Evolutionary conservation across 2,329 filamentous ascomycete species (phyloP), one percentile per base, ranked within the genome.

Genomic region (Cryphonectria carpinicola): DNA sequence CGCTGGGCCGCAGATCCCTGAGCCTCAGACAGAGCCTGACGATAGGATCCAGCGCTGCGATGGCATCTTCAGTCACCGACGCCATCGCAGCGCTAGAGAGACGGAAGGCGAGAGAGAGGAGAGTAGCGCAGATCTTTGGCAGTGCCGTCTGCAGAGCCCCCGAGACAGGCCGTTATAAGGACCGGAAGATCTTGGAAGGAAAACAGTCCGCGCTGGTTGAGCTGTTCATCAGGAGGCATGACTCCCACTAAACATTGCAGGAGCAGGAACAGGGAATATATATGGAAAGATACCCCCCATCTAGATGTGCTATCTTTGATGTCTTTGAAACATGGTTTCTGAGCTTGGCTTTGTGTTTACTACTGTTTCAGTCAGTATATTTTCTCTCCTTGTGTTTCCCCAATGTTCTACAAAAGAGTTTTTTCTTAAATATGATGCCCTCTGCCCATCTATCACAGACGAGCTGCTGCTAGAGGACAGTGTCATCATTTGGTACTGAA

Each of bases 151-250:
- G 94, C 71, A 85, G 90, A 10, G 78, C 82, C 2, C 77, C 82
- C 2, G 41, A 69, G 58, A 75, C 67, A 52, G 76, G 75, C 52
- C 82, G 80, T 70, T 82, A 82, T 2, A 85, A 88, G 79, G 91
- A 92, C 71, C 87, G 82, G 74, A 90, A 85, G 71, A 80, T 82
- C 0, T 80, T 85, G 19, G 89, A 90, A 73, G 92, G 92, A 70
- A 87, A 88, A 78, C 92, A 90, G 82, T 84, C 85, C 69, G 85
- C 85, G 13, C 81, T 95, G 17, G 78, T 97, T 41, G 92, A 94
- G 77, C 82, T 93, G 39, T 97, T 97, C 74, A 77, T 93, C 71
- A 83, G 81, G 63, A 37, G 56, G 62, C 74, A 76, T 43, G 65
- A 70, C 25, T 41, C 35, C n/a, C 22, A 65, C 43, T 11, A 10